A percentile compares a stretch with the other conserved stretches of the same genome.
Evolutionary conservation across 345 rosid genomes (phyloP).

Genomic region (Laguncularia racemosa): DNA sequence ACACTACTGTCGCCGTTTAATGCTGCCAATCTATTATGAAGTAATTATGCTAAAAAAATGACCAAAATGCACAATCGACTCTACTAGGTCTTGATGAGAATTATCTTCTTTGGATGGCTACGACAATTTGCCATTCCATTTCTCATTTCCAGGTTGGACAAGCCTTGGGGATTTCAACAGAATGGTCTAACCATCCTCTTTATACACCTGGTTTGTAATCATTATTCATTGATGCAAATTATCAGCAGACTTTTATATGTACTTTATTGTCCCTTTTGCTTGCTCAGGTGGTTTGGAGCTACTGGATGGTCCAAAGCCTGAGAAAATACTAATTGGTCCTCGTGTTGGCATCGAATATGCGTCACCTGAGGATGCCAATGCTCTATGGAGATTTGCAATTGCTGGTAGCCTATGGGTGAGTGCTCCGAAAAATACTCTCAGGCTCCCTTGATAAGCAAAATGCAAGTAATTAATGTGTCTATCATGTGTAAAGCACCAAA

Average conservation of each 20-base stretch:
- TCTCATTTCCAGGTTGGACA: conserved; percentile 60
- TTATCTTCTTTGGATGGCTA: too few species aligned
- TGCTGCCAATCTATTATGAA: not conserved
- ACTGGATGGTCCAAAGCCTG: conserved; percentile 75
- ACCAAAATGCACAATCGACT: too few species aligned
- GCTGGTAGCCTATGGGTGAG: conserved; percentile 84
- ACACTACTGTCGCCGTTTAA: not conserved
- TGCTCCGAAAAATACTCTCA: conserved; percentile 84
- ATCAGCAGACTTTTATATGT: not conserved
- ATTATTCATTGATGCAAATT: not conserved
- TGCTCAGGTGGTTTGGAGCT: conserved; percentile 77
- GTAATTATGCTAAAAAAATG: too few species aligned
- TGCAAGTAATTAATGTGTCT: not conserved
- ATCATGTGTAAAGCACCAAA: not conserved
- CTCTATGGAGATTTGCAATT: conserved; percentile 90
- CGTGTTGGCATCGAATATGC: conserved; percentile 94
- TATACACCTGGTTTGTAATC: conserved; percentile 58
- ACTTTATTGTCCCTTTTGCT: not conserved
- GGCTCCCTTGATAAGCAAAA: conserved; percentile 23
- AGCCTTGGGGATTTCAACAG: conserved; percentile 82
- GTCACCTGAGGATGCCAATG: conserved; percentile 61
- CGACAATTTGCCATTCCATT: not conserved
- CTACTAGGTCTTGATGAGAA: not conserved
- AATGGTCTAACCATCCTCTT: conserved; percentile 88
- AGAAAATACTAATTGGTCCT: conserved; percentile 62